These are phyloP conservation scores for Aspergillus latus DNA, from an alignment of 2,329 filamentous ascomycete species.

Conservation along the genomic window DNA sequence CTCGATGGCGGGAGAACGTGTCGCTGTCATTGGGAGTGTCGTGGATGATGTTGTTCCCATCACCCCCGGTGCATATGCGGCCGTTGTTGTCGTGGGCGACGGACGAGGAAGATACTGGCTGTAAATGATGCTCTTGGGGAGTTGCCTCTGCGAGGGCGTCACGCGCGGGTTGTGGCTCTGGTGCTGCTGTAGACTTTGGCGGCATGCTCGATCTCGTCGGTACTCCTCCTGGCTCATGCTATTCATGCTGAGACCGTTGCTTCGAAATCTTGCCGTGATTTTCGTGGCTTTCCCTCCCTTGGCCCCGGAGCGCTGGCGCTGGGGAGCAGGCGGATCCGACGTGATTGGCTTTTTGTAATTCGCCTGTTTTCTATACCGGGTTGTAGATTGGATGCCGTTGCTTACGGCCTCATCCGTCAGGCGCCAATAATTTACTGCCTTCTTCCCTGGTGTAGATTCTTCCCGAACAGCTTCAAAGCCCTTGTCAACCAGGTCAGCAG, in stretches of 20 bases:
- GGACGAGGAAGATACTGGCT: conserved; percentile 15
- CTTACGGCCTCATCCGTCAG: conserved; percentile 68
- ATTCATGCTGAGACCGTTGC: conserved; percentile 11
- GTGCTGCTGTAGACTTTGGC: neutral
- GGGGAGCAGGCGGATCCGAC: conserved; percentile 39
- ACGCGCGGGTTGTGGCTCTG: conserved; percentile 14
- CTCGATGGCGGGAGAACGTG: conserved; percentile 18
- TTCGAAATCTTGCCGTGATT: conserved; percentile 34
- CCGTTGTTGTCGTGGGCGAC: conserved; percentile 9
- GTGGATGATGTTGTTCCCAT: neutral
- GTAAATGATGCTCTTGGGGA: conserved; percentile 18
- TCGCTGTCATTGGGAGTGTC: conserved; percentile 14
- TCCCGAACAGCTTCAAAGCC: conserved; percentile 57
- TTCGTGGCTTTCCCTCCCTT: conserved; percentile 44
- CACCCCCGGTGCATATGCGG: conserved; percentile 10
- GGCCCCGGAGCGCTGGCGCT: conserved; percentile 43
- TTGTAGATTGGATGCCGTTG: conserved; percentile 78
- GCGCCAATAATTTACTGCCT: conserved; percentile 73
- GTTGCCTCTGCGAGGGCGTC: conserved; percentile 16
- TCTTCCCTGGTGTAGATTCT: conserved; percentile 46
- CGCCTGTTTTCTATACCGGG: conserved; percentile 64
- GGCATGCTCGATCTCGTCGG: conserved; percentile 13
- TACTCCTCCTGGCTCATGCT: conserved; percentile 25
- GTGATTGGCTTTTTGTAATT: conserved; percentile 40
- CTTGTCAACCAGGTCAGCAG: conserved; percentile 21